Evolutionary conservation across 306 rosid genomes (phyloP), one percentile per base, ranked within the genome.

Genomic region (Ochetophila trinervis): DNA sequence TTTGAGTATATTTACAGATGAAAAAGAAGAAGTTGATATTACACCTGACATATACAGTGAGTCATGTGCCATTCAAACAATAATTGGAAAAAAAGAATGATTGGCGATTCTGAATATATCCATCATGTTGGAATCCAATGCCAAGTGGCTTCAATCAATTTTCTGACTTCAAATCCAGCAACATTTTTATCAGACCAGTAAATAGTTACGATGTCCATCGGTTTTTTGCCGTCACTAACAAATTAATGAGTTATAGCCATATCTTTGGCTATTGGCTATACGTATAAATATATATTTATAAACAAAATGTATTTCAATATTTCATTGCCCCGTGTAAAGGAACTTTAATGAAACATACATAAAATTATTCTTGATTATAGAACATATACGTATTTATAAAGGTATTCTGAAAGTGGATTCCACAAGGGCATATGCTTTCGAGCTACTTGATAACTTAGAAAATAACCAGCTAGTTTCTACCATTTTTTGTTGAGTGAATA

Each of bases 331-430:
- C 47, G 58, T 27, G 8, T 54, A 49, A 49, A 50, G 62, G 19
- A 30, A n/a, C 66, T 57, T 64, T 48, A 48, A 20, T 32, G 44
- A 48, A 34, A 58, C 13, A 6, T 22, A 4, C 30, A 0, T 61
- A 6, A 4, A n/a, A 67, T 55, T 36, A 51, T 67, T 63, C 57
- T 62, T 27, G 50, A 27, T 16, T 18, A 16, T 15, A 27, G 32
- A 27, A 15, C 5, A 32, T 48, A 52, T 52, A 23, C n/a, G 42
- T 20, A 60, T 60, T 40, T 23, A 63, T 47, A 22, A 5, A 15
- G 19, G 15, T 63, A 27, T 47, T 37, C 56, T 60, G 51, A 60
- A n/a, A 60, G 53, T 69, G 61, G 42, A 42, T 69, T 22, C 57
- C 67, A 68, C 20, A 18, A 49, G 32, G 59, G 35, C 73, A 32